A percentile compares a stretch with the other conserved stretches of the same genome.
Conservation (phyloP, 495 filamentous ascomycete genomes). For the Penicillium tannophilum region DNA sequence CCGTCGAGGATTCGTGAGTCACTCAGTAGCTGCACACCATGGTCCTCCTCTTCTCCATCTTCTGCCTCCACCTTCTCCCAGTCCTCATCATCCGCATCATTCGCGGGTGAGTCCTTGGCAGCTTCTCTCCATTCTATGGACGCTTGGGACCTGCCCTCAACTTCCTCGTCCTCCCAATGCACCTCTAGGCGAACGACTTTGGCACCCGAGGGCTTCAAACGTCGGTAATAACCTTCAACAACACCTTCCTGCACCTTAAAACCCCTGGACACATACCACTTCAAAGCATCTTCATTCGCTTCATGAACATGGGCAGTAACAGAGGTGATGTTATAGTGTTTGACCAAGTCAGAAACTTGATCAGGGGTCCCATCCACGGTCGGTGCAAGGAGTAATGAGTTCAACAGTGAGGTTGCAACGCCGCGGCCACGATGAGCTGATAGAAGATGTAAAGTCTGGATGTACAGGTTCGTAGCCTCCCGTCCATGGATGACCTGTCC, state of each 20-base stretch:
- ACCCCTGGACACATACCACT: slow-evolving; percentile 84
- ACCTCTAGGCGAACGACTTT: slow-evolving; percentile 65
- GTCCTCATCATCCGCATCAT: slow-evolving; percentile 36
- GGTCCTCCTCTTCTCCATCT: slow-evolving; percentile 40
- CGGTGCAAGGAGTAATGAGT: slow-evolving; percentile 54
- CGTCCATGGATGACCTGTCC: slow-evolving; percentile 30
- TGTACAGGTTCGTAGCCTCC: slow-evolving; percentile 65
- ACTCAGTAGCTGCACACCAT: slow-evolving; percentile 36
- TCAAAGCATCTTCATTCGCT: slow-evolving; percentile 79
- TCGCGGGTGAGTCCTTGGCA: slow-evolving; percentile 1
- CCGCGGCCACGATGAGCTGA: slow-evolving; percentile 80
- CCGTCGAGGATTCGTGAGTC: slow-evolving; percentile 36
- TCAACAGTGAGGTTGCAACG: slow-evolving; percentile 73
- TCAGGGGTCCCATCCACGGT: slow-evolving; percentile 19
- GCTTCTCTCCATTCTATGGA: not conserved
- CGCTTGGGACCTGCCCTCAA: not conserved
- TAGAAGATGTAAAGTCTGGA: slow-evolving; percentile 81
- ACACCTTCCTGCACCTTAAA: slow-evolving; percentile 63
- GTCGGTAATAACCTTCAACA: slow-evolving; percentile 79
- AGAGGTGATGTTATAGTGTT: slow-evolving; percentile 49
- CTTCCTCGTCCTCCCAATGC: slow-evolving; percentile 22
- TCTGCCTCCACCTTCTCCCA: slow-evolving; percentile 51
- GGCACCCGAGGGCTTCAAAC: slow-evolving; percentile 77
- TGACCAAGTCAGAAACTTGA: slow-evolving; percentile 50
- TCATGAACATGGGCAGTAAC: slow-evolving; percentile 95